phyloP scores from a whole-genome alignment of 2,329 filamentous ascomycete genomes.

The Ophiostoma quercus region DNA sequence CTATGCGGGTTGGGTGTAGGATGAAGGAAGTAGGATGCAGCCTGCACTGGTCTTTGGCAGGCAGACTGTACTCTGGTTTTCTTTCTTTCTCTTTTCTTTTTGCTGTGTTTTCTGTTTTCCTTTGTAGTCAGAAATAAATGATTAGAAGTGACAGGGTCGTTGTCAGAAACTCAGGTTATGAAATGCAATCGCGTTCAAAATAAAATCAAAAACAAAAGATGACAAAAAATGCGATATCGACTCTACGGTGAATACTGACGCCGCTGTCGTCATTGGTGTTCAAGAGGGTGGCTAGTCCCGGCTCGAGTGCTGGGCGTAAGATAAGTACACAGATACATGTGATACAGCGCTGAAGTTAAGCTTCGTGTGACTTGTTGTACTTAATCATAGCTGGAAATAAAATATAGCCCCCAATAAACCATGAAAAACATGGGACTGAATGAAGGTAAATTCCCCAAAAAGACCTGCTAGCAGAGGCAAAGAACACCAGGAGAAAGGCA shows the following conservation, averaged over 20 bases:
- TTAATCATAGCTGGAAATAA: too few species aligned
- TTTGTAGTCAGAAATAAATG: background rate
- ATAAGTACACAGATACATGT: background rate
- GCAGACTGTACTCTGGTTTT: too few species aligned
- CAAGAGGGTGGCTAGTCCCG: background rate
- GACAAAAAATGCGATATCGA: too few species aligned
- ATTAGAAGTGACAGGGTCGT: background rate
- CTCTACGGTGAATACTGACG: background rate
- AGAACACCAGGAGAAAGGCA: background rate
- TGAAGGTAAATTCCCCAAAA: slow-evolving; percentile 8
- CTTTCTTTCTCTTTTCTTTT: too few species aligned
- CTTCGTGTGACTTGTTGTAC: background rate
- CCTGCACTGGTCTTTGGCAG: too few species aligned
- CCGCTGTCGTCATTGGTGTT: slow-evolving; percentile 14
- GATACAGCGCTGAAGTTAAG: background rate
- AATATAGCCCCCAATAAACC: too few species aligned
- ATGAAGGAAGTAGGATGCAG: too few species aligned
- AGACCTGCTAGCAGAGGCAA: slow-evolving; percentile 12
- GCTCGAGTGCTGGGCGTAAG: background rate
- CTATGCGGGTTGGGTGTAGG: background rate
- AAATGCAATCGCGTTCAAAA: background rate
- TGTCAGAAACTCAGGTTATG: background rate
- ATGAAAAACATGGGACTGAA: background rate
- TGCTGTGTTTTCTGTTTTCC: too few species aligned
- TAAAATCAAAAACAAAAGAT: too few species aligned